Evolutionary conservation across 495 filamentous ascomycete species (phyloP).

Genomic region (Coniosporium apollinis): DNA sequence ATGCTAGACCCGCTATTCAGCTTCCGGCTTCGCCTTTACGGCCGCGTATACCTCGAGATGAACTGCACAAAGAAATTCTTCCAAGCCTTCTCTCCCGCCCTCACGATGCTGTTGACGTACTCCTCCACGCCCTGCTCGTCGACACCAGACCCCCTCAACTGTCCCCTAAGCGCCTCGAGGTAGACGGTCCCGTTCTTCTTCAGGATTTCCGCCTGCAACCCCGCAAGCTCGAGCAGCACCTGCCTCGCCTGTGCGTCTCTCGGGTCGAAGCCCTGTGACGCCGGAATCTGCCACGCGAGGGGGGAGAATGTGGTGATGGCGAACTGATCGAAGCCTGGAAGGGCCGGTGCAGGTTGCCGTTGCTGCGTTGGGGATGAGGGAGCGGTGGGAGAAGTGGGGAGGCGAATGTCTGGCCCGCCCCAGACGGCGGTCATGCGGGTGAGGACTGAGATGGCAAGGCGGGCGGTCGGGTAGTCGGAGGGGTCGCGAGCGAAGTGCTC

Average conservation of each 20-base stretch:
- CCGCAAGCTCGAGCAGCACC: conserved; percentile 69
- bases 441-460: conserved; percentile 69
- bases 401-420: conserved; percentile 61
- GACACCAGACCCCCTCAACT: conserved; percentile 32
- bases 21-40: no score
- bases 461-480: conserved; percentile 57
- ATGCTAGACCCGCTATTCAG: no score
- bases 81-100: conserved; percentile 18
- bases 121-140: conserved; percentile 3
- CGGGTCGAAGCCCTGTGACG: conserved; percentile 56
- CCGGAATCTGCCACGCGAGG: conserved; percentile 71
- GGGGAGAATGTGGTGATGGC: conserved; percentile 79
- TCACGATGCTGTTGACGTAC: conserved; percentile 12
- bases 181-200: conserved; percentile 60
- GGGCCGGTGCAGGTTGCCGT: conserved; percentile 27
- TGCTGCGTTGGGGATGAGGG: conserved; percentile 2
- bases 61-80: conserved; percentile 21
- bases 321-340: conserved; percentile 86
- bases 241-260: conserved; percentile 73
- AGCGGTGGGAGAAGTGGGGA: conserved; percentile 27
- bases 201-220: conserved; percentile 73
- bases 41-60: conserved; percentile 8
- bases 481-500: conserved; percentile 68
- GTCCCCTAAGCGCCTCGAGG: conserved; percentile 39
- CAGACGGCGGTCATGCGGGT: conserved; percentile 61